phyloP scores from a whole-genome alignment of 2,329 filamentous ascomycete genomes.

The Cladophialophora yegresii region DNA sequence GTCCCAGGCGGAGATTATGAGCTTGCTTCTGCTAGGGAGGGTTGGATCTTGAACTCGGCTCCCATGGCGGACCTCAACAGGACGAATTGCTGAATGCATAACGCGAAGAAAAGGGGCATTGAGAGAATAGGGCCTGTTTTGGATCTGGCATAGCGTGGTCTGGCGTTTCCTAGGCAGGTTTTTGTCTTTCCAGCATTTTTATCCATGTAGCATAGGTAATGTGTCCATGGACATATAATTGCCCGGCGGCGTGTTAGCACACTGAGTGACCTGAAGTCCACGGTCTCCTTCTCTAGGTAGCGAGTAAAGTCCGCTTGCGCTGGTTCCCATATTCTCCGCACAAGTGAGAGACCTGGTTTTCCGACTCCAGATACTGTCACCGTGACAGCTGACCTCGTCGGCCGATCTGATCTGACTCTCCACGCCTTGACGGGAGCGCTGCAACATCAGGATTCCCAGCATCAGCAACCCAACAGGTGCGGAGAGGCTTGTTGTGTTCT shows the following conservation, averaged over 20 bases:
- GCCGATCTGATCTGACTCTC: background rate
- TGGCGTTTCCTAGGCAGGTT: background rate
- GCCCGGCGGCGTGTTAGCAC: background rate
- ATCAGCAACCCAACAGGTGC: background rate
- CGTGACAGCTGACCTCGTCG: background rate
- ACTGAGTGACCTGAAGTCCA: background rate
- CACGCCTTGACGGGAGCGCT: background rate
- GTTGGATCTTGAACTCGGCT: background rate
- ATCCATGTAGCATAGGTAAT: background rate
- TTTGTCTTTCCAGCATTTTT: background rate
- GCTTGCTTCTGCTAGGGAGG: background rate
- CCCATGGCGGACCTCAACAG: background rate
- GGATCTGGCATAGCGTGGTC: slow-evolving; percentile 3
- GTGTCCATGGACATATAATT: background rate
- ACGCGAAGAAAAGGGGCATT: background rate
- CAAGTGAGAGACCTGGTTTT: background rate
- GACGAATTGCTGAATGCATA: background rate
- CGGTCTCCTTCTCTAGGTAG: background rate
- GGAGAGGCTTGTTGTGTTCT: background rate
- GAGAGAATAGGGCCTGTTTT: background rate
- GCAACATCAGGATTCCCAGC: background rate
- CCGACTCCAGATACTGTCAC: background rate
- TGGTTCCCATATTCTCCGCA: background rate
- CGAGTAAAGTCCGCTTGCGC: background rate
- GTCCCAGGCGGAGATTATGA: slow-evolving; percentile 6